Percentiles rank a stretch among this genome's conserved stretches.
phyloP scores from a whole-genome alignment of 1,284 basidiomycete species.

The Albatrellus sp. region DNA sequence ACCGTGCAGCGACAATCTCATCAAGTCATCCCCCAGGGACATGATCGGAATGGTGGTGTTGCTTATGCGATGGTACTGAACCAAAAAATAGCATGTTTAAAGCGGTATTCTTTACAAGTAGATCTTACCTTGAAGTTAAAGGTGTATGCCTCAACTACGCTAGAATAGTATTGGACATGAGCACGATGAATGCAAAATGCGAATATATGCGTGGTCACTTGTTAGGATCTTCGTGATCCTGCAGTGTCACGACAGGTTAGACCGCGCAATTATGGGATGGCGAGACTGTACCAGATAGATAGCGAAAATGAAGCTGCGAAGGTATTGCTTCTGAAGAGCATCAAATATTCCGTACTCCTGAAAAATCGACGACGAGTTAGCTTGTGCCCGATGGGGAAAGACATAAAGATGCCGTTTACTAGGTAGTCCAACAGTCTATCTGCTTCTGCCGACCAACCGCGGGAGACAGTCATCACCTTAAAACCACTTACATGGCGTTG shows the following conservation, averaged over 20 bases:
- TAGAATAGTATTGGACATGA: conserved; percentile 16
- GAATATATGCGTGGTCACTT: conserved; percentile 38
- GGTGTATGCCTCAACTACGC: conserved; percentile 72
- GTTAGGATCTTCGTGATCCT: conserved; percentile 70
- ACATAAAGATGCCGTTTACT: conserved; percentile 26
- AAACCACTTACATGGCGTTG: conserved; percentile 37
- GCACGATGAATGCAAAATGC: neutral
- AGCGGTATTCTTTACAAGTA: neutral
- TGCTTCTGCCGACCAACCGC: conserved; percentile 68
- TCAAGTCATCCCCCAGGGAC: conserved; percentile 47
- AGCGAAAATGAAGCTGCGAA: conserved; percentile 70
- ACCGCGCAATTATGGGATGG: neutral
- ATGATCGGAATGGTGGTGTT: conserved; percentile 47
- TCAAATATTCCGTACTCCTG: conserved; percentile 76
- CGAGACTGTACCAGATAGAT: conserved; percentile 53
- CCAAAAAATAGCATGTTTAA: neutral
- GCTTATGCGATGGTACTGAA: conserved; percentile 47
- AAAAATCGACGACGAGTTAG: conserved; percentile 1
- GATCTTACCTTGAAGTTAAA: conserved; percentile 61
- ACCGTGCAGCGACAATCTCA: conserved; percentile 34
- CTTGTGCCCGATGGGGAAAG: neutral
- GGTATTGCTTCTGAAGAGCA: conserved; percentile 63
- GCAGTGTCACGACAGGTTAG: neutral
- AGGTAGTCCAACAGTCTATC: conserved; percentile 70
- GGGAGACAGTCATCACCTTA: conserved; percentile 56